Percentiles rank a stretch among this genome's conserved stretches.
These are phyloP conservation scores for Saccharomycopsis synnaedendra DNA, from an alignment of 805 yeast genomes.

Conservation along the genomic window DNA sequence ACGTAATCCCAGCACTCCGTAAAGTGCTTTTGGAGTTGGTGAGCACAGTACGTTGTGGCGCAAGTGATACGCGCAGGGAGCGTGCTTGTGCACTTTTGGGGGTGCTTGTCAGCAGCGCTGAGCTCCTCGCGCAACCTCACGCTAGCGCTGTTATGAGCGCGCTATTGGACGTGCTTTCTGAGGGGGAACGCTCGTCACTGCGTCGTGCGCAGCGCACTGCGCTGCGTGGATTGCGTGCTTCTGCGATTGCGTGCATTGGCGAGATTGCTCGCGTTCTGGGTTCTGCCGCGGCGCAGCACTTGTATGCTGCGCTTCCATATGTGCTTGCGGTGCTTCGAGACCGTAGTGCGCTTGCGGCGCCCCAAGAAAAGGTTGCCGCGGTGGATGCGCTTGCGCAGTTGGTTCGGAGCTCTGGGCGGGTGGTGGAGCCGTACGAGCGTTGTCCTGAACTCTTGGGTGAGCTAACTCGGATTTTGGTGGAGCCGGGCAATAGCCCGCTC, in stretches of 20 bases:
- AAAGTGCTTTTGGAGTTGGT: conserved; percentile 76
- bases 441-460: conserved; percentile 83
- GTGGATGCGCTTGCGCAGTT: conserved; percentile 78
- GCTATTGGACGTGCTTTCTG: conserved; percentile 47
- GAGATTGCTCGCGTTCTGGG: conserved; percentile 85
- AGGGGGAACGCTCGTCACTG: conserved; percentile 58
- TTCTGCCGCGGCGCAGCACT: conserved; percentile 63
- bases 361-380: conserved; percentile 81
- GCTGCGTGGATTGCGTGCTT: conserved; percentile 50
- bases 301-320: conserved; percentile 74
- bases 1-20: conserved; percentile 84
- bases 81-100: conserved; percentile 74
- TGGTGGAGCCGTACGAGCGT: conserved; percentile 83
- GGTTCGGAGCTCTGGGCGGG: conserved; percentile 87
- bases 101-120: conserved; percentile 63
- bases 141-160: conserved; percentile 85
- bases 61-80: conserved; percentile 66
- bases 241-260: conserved; percentile 79
- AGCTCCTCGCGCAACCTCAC: conserved; percentile 79
- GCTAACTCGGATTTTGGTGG: conserved; percentile 59
- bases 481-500: conserved; percentile 39
- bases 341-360: conserved; percentile 51
- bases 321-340: conserved; percentile 83
- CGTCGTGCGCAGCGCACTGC: too few species aligned
- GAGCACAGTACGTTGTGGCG: conserved; percentile 77